Evolutionary conservation across 2,329 filamentous ascomycete species (phyloP).

Genomic region (Volutella citrinella): DNA sequence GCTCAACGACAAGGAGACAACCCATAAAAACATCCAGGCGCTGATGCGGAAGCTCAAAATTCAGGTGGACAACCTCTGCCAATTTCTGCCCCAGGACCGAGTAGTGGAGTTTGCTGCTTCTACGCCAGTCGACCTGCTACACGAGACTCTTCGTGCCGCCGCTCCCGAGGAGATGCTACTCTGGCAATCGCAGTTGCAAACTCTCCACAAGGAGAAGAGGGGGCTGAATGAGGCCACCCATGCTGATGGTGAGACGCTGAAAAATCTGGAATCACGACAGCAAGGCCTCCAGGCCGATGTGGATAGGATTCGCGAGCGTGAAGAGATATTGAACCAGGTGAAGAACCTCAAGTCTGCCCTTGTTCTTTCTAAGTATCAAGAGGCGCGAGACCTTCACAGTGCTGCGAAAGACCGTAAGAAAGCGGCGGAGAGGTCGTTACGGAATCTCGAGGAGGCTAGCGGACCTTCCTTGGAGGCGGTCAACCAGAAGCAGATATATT

Average conservation of each 20-base stretch:
- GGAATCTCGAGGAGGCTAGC: conserved; percentile 53
- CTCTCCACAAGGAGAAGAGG: conserved; percentile 66
- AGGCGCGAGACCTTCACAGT: conserved; percentile 45
- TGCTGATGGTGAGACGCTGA: conserved; percentile 59
- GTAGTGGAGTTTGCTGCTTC: conserved; percentile 91
- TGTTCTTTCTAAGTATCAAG: conserved; percentile 63
- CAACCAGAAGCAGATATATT: conserved; percentile 68
- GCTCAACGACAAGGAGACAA: conserved; percentile 64
- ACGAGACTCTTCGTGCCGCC: conserved; percentile 84
- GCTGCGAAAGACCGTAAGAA: conserved; percentile 55
- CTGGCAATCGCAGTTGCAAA: conserved; percentile 74
- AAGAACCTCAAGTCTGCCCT: conserved; percentile 62
- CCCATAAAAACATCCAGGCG: conserved; percentile 62
- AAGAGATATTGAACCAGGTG: conserved; percentile 63
- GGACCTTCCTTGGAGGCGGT: conserved; percentile 69
- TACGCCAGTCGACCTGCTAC: conserved; percentile 75
- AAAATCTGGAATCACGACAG: conserved; percentile 70
- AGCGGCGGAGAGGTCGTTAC: conserved; percentile 54
- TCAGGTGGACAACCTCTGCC: conserved; percentile 95
- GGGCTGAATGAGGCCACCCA: conserved; percentile 56
- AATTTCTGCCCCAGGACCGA: conserved; percentile 93
- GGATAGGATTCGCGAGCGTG: conserved; percentile 74
- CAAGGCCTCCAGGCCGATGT: conserved; percentile 75
- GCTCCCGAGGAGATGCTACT: conserved; percentile 76
- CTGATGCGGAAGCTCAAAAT: conserved; percentile 75